Conservation (phyloP, 2,329 filamentous ascomycete genomes). For the Calonectria crousiana region DNA sequence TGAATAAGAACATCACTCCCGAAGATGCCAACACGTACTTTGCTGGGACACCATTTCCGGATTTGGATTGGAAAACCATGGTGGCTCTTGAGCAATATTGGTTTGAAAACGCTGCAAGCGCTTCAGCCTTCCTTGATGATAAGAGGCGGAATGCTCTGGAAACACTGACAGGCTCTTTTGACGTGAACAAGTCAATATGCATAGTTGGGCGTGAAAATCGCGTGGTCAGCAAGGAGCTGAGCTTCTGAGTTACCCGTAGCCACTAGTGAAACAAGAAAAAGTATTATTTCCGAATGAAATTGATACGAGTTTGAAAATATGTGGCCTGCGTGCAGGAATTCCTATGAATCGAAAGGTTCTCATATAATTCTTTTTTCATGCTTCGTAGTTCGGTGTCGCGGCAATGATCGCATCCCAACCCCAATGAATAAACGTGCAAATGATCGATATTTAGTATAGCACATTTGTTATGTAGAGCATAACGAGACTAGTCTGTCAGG, state of each 20-base stretch:
- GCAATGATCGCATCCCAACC: too few species aligned
- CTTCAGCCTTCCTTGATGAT: neutral
- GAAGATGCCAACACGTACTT: neutral
- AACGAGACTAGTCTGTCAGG: too few species aligned
- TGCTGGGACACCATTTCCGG: neutral
- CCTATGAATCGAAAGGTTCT: too few species aligned
- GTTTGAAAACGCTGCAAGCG: neutral
- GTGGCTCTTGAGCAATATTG: neutral
- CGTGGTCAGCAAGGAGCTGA: neutral
- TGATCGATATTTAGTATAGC: too few species aligned
- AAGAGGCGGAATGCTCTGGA: neutral
- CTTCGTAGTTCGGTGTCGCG: too few species aligned
- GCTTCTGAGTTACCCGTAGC: neutral
- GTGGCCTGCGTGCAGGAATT: too few species aligned
- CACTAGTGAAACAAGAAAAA: too few species aligned
- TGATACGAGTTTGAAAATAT: too few species aligned
- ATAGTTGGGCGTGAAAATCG: neutral
- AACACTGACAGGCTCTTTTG: neutral
- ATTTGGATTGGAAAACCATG: neutral
- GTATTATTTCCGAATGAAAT: too few species aligned
- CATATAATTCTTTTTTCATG: too few species aligned
- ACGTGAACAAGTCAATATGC: neutral
- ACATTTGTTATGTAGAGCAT: too few species aligned
- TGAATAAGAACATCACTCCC: neutral
- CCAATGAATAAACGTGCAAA: too few species aligned